These are phyloP conservation scores for Botrytis elliptica DNA, from an alignment of 2,329 filamentous ascomycete species.

Conservation along the genomic window DNA sequence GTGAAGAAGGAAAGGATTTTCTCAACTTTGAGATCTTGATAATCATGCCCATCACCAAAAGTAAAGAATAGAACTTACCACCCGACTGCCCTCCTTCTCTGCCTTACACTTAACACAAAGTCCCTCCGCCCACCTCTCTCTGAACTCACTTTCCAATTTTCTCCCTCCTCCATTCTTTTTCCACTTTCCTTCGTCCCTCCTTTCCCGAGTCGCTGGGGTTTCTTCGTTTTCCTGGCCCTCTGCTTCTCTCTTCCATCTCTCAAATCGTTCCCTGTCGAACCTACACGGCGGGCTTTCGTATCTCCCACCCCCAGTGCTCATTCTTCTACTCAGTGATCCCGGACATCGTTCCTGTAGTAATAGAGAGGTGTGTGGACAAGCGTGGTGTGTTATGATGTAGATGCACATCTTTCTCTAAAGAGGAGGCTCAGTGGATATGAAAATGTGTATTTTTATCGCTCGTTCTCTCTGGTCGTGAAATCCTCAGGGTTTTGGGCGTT, in stretches of 20 bases:
- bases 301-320: not conserved
- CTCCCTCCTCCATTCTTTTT: not conserved
- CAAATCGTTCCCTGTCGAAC: not conserved
- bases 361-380: not conserved
- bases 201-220: not conserved
- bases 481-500: not conserved
- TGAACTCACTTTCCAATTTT: not conserved
- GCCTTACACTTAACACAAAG: not conserved
- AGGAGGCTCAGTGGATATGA: not conserved
- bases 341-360: not conserved
- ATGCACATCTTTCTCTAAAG: not conserved
- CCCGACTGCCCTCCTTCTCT: not conserved
- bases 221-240: not conserved
- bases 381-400: not conserved
- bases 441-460: not conserved
- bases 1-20: not conserved
- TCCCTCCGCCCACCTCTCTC: not conserved
- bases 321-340: not conserved
- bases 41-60: not conserved
- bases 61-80: not conserved
- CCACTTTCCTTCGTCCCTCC: not conserved
- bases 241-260: not conserved
- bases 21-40: not conserved
- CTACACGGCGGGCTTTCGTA: not conserved
- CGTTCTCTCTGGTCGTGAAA: slow-evolving; percentile 50